Conservation (phyloP, 495 filamentous ascomycete species). For the Tuber magnatum region DNA sequence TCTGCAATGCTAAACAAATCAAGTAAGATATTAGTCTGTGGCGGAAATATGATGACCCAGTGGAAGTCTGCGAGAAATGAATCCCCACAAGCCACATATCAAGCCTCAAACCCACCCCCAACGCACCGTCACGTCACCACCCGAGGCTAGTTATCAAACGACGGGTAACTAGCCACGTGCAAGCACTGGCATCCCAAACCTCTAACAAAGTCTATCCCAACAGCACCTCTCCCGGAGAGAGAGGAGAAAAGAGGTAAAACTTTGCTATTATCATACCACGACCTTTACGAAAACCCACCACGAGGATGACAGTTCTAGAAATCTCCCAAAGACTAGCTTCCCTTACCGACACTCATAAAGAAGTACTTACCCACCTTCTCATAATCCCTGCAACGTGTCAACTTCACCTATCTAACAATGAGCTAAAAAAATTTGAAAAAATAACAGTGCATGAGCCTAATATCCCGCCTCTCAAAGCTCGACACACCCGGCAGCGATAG, state of each 20-base stretch:
- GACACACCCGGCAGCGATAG: slow-evolving; percentile 21
- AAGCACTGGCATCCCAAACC: background rate
- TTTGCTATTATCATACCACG: background rate
- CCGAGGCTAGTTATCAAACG: too few relatives aligned
- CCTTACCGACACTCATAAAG: slow-evolving; percentile 38
- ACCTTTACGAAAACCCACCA: background rate
- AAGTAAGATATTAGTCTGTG: too few relatives aligned
- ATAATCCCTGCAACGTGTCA: slow-evolving; percentile 17
- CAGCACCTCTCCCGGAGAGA: background rate
- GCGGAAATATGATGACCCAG: too few relatives aligned
- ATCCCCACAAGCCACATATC: too few relatives aligned
- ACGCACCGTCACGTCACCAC: too few relatives aligned
- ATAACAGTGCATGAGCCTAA: slow-evolving; percentile 35
- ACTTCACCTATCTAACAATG: slow-evolving; percentile 9
- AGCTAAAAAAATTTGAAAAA: background rate
- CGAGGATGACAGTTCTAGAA: slow-evolving; percentile 33
- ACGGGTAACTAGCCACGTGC: background rate
- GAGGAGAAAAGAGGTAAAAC: background rate
- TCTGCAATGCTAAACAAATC: too few relatives aligned
- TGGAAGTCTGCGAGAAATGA: too few relatives aligned
- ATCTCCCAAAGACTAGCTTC: slow-evolving; percentile 36
- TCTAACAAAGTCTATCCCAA: background rate
- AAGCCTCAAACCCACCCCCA: too few relatives aligned
- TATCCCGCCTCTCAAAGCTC: slow-evolving; percentile 37
- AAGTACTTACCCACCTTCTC: slow-evolving; percentile 16